Percentiles rank a stretch among this genome's conserved stretches.
Evolutionary conservation across 805 yeast species (phyloP).

Genomic region (Nakazawaea sp.): DNA sequence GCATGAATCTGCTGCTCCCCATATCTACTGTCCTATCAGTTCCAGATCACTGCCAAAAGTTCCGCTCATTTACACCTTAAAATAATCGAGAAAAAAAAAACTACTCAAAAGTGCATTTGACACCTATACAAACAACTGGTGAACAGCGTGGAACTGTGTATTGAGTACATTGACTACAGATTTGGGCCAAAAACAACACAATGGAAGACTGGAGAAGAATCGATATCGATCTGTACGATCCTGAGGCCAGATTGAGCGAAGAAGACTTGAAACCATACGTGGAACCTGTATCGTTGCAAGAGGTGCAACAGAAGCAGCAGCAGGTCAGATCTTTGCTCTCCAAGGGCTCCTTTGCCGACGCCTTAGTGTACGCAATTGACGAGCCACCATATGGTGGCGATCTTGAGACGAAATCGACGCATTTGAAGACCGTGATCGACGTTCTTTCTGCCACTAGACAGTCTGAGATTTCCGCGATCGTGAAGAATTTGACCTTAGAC

Average conservation of each 20-base stretch:
- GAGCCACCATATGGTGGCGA: conserved; percentile 83
- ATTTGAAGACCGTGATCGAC: conserved; percentile 56
- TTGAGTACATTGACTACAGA: no score
- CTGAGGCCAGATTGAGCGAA: conserved; percentile 62
- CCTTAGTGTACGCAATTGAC: conserved; percentile 55
- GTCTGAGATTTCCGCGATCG: conserved; percentile 57
- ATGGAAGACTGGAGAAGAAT: conserved; percentile 90
- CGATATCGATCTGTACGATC: conserved; percentile 86
- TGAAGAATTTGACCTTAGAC: conserved; percentile 49
- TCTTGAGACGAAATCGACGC: conserved; percentile 43
- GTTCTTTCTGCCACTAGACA: conserved; percentile 61
- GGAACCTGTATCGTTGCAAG: conserved; percentile 42
- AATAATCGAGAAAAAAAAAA: no score
- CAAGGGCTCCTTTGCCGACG: conserved; percentile 65
- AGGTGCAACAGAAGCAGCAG: conserved; percentile 46
- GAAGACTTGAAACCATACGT: conserved; percentile 57
- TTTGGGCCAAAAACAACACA: no score
- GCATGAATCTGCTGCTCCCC: no score
- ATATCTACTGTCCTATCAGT: no score
- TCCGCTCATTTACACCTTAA: no score
- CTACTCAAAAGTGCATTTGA: no score
- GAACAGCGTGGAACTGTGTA: no score
- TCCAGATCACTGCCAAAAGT: no score
- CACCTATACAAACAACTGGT: no score
- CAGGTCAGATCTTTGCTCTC: conserved; percentile 59